Evolutionary conservation across 805 yeast species (phyloP), one percentile per base, ranked within the genome.

Genomic region (Spathaspora boniae): DNA sequence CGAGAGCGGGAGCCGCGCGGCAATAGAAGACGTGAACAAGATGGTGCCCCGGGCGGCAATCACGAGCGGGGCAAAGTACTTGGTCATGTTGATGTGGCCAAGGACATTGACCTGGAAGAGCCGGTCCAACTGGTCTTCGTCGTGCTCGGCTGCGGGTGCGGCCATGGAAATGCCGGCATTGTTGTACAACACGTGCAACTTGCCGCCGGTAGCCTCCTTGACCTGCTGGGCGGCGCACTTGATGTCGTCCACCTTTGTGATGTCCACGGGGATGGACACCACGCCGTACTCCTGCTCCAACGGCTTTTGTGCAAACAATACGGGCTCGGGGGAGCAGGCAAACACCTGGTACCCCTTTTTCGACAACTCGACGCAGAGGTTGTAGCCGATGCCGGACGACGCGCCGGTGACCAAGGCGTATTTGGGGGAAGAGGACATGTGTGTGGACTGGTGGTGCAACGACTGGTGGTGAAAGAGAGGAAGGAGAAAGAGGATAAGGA

Each of bases 301-400:
- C 2, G 56, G 53, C 14, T 47, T 46, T 61, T 63, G 26, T 47
- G 31, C 37, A 44, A 19, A 42, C 37, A 19, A 46, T 18, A 9
- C 48, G 41, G 16, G 58, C 48, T 43, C 23, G 27, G 36, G 29
- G 16, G 62, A 64, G 9, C 61, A 47, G 4, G 65, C 68, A 33
- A 51, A 52, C 6, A 64, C 60, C 9, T 38, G 46, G 46, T 60
- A 72, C 0, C 72, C 74, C 26, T 33, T 62, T 56, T 15, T 48
- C 29, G 44, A 61, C 28, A 78, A 60, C 42, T 71, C 74, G 14
- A 53, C 44, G 5, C 78, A 68, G 5, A 75, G 44, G 15, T 62
- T 65, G 40, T 57, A 68, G 0, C 84, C 84, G 35, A 78, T 78
- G 11, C 84, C 83, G 0, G 76, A 66, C 0, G 81, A 74, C 5